Evolutionary conservation across 495 filamentous ascomycete species (phyloP), one percentile per base, ranked within the genome.

Genomic region (Xylaria bambusicola): DNA sequence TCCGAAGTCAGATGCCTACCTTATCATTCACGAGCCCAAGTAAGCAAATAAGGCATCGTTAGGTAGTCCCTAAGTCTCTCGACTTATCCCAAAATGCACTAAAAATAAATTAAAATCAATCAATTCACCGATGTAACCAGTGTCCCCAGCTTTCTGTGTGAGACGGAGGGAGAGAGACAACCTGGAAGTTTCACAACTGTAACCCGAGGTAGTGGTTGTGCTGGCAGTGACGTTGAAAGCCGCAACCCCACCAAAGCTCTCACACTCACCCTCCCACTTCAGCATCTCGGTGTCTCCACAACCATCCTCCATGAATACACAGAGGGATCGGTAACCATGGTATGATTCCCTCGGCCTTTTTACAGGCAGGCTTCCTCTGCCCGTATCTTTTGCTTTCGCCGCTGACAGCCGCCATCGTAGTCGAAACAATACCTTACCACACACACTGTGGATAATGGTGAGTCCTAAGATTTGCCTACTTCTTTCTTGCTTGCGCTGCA

Each of bases 341-440:
- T 75, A 73, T 44, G 66, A 31, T 5, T 5, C 9, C 35, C 49
- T 44, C 3, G 40, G 47, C 29, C 20, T 9, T 35, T 9, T n/a
- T 13, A 7, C 29, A 18, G 27, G 12, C 47, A n/a, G 15, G n/a
- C 38, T 7, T 7, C 40, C 8, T 21, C 33, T n/a, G 55, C 40
- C 38, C 48, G 54, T 55, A 45, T 27, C 48, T 21, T 52, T 45
- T 26, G 35, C 36, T 26, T 29, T 38, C 57, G 23, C 35, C 18
- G 49, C 41, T 60, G 57, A 60, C 36, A 40, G 8, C 31, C 31
- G 49, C 62, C 29, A 48, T 33, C 47, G 15, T 65, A 98, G 95
- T 98, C 94, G 54, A 96, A 97, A 77, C 95, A 97, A 89, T 98
- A 97, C 71, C 84, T 98, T 35, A 92, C 92, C 56, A 87, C 86